phyloP scores from a whole-genome alignment of 495 filamentous ascomycete genomes.

The Daldinia loculata region DNA sequence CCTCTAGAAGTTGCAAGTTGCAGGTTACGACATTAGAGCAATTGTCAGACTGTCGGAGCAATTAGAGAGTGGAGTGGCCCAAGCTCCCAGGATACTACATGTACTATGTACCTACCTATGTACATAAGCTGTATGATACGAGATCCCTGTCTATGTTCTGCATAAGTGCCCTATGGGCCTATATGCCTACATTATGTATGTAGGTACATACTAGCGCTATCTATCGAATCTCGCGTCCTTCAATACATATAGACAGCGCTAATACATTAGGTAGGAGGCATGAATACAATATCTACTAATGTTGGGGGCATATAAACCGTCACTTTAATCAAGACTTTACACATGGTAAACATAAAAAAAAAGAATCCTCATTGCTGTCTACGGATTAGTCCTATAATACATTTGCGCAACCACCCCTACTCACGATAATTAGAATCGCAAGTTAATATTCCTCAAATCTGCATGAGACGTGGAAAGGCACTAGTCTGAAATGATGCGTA shows the following conservation, averaged over 20 bases:
- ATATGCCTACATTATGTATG: not conserved
- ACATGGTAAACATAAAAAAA: not conserved
- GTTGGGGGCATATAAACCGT: not conserved
- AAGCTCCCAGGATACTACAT: constrained; percentile 37
- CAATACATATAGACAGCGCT: too few relatives aligned
- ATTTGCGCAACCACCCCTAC: constrained; percentile 12
- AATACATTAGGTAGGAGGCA: not conserved
- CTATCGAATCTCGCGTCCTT: too few relatives aligned
- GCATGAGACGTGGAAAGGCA: not conserved
- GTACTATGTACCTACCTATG: not conserved
- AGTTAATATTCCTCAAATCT: not conserved
- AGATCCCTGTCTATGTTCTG: not conserved
- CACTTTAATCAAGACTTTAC: not conserved
- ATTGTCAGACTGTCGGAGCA: not conserved
- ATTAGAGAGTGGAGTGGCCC: constrained; percentile 30
- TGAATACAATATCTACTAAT: not conserved
- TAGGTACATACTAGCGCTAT: not conserved
- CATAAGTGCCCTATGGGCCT: not conserved
- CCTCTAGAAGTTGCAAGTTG: too few relatives aligned
- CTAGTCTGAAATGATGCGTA: constrained; percentile 2
- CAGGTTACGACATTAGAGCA: not conserved
- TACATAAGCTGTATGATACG: not conserved
- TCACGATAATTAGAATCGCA: not conserved
- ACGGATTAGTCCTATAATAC: constrained; percentile 45
- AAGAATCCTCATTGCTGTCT: constrained; percentile 36